phyloP scores from a whole-genome alignment of 345 rosid species.

The Geranium brycei region DNA sequence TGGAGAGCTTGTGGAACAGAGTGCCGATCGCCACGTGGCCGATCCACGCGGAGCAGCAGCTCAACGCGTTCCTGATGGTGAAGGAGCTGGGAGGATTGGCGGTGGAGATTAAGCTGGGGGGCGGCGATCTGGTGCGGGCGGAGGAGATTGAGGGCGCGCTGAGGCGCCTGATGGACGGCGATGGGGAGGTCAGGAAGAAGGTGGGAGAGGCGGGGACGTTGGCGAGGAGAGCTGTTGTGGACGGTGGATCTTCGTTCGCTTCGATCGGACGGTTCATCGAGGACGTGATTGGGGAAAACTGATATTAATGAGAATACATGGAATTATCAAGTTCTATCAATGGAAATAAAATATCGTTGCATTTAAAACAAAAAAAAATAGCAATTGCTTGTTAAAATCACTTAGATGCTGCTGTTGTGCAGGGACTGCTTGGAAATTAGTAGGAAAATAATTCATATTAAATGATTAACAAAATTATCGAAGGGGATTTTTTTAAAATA shows the following conservation, averaged over 20 bases:
- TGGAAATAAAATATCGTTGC: too few relatives aligned
- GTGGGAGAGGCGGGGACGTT: slow-evolving; percentile 20
- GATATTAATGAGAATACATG: neutral
- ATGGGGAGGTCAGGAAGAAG: slow-evolving; percentile 12
- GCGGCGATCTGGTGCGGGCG: slow-evolving; percentile 13
- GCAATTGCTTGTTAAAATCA: too few relatives aligned
- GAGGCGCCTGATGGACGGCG: slow-evolving; percentile 18
- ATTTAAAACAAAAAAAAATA: too few relatives aligned
- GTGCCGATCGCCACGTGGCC: slow-evolving; percentile 40
- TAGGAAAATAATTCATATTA: too few relatives aligned
- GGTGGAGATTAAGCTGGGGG: neutral
- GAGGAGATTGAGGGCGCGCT: slow-evolving; percentile 28
- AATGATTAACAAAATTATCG: too few relatives aligned
- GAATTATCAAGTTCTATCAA: too few relatives aligned
- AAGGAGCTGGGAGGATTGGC: slow-evolving; percentile 27
- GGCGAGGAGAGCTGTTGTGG: slow-evolving; percentile 15
- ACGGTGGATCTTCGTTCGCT: slow-evolving; percentile 29
- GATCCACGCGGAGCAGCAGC: slow-evolving; percentile 39
- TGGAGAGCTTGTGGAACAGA: slow-evolving; percentile 42
- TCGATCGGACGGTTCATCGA: slow-evolving; percentile 17
- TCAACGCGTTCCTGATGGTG: slow-evolving; percentile 35
- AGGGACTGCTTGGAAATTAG: too few relatives aligned
- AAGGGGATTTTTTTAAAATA: too few relatives aligned
- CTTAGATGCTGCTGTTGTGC: too few relatives aligned
- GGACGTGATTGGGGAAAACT: slow-evolving; percentile 10